A percentile compares a stretch with the other conserved stretches of the same genome.
Conservation (phyloP, 225 moss, liverwort and hornwort species). For the Rhytidiadelphus loreus region DNA sequence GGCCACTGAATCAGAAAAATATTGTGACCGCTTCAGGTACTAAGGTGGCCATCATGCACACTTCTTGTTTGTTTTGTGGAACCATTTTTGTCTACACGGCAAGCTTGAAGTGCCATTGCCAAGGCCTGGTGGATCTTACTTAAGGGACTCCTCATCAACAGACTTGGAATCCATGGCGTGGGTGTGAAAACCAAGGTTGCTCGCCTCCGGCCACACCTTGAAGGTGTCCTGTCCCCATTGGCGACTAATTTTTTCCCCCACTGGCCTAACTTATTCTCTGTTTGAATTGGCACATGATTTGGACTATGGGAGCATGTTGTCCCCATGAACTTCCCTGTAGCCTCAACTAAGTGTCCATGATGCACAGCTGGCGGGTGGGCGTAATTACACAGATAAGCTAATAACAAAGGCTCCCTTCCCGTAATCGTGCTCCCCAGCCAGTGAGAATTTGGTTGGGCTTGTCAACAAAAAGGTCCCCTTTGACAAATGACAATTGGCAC, state of each 20-base stretch:
- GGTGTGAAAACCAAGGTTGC: not conserved
- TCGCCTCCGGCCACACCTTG: rapidly evolving
- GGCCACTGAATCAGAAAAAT: no score
- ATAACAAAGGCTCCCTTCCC: not conserved
- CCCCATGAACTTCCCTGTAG: not conserved
- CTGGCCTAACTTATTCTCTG: not conserved
- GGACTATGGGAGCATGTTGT: not conserved
- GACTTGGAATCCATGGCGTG: not conserved
- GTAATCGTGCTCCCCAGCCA: not conserved
- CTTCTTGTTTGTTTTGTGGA: no score
- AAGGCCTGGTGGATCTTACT: no score
- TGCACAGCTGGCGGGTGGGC: not conserved
- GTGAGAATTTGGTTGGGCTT: not conserved
- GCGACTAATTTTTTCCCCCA: not conserved
- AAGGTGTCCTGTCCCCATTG: not conserved
- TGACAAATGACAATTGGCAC: not conserved
- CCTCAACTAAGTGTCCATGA: not conserved
- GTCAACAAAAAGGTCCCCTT: not conserved
- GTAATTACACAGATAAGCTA: not conserved
- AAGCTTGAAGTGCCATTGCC: no score
- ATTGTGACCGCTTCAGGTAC: no score
- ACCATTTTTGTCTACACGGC: no score
- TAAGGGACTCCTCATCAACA: not conserved
- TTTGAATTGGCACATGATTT: not conserved
- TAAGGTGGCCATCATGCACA: no score